Evolutionary conservation across 75 land plant genomes (phyloP), one percentile per base, ranked within the genome.

Genomic region (Ceratopteris richardii): DNA sequence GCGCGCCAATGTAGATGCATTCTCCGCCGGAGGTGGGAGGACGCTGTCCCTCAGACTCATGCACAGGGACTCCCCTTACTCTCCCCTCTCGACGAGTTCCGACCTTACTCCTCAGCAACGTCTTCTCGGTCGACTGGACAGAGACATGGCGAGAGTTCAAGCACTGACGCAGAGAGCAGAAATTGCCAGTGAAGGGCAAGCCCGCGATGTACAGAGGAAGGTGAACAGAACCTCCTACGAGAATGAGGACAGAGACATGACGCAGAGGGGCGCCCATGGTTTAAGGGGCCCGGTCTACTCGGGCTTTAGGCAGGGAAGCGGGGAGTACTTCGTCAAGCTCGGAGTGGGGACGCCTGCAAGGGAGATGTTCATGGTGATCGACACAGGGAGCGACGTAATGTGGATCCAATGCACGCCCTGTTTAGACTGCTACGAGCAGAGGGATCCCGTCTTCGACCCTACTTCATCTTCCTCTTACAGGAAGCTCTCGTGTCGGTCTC

Each of bases 331-430:
- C 75, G 76, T 79, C 37, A 72, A 86, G 21, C 21, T 89, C 6
- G 89, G 86, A 9, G 72, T 89, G 18, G 95, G 95, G 11, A 80
- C 81, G 0, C 95, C 95, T 13, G 29, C 79, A 2, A 46, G 20
- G 54, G 57, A 44, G 36, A 40, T 33, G 5, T 85, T 72, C 73
- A 80, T 89, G 83, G 86, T 82, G 51, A 50, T 89, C 19, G 95
- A 89, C 69, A 89, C 95, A 24, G 95, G 95, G 11, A 76, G 80
- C 65, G 86, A 85, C 61, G 48, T 89, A 13, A 55, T 76, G 28
- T 89, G 95, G 95, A 2, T 82, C 17, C 95, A 89, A 64, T 85
- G 95, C 60, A 40, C 76, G n/a, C 95, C 90, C 1, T 85, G 95
- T 55, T 19, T n/a, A 22, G 69, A 59, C 1, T 89, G 95, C 66